Base-by-base conservation (phyloP, 2,329 filamentous ascomycete species). In the Penicillium janthinellum region DNA sequence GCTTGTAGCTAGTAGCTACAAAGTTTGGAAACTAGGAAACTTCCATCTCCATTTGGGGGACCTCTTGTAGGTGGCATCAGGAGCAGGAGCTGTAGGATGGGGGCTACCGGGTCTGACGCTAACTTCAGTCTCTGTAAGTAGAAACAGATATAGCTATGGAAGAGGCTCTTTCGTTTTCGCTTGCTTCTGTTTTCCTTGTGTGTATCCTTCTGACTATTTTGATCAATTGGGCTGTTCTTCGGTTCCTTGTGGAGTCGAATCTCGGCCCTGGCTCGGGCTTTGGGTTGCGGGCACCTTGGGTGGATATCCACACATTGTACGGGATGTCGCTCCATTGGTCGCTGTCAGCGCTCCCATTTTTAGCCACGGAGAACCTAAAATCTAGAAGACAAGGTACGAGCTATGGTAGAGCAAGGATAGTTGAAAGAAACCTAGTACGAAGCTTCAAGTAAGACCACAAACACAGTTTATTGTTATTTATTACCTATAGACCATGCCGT, bases 221-320 rank as follows among this genome's bases (percentile, higher is more conserved):
- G 10, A 48, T 57, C 53, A 53, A 31, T 28, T 44, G 50, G 52
- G 37, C n/a, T 10, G 17, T 28, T 38, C 22, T 25, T 28, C 14
- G 35, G 35, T 25, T 60, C 47, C 37, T 42, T 53, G 62, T 64
- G 62, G 56, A 64, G 62, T 54, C 55, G 56, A 56, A 34, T 34
- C 39, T 58, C 49, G 17, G 14, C 25, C 53, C 45, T 49, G 54
- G 54, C 44, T 52, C 37, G n/a, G 28, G 56, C 44, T 52, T 44
- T 25, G 34, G 51, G 44, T 41, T 31, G 51, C 31, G 41, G 34
- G 42, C 25, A 48, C 47, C 42, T 51, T 12, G 37, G 51, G 61
- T 60, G 61, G 61, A 54, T 57, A 54, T 31, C 31, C 6, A 8
- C 42, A 17, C 10, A 42, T 25, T 38, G 28, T 25, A 12, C 20